Conservation (phyloP, 192 early-diverging fungal species). For the Backusella parvicylindrica region DNA sequence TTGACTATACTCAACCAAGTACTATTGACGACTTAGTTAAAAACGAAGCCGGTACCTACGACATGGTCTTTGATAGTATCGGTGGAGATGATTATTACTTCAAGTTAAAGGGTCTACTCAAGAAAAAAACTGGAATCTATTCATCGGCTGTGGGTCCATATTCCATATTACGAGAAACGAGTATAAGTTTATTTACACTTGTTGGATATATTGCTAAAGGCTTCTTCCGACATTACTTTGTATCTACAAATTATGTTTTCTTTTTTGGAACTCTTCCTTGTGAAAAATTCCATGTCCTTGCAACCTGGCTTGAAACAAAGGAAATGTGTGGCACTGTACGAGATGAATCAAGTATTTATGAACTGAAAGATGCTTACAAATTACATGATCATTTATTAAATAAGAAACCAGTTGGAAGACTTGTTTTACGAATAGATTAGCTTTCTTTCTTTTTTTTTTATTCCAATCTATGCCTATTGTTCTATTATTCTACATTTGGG, state of each 20-base stretch:
- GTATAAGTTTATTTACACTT: background rate
- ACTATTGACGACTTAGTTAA: constrained; percentile 15
- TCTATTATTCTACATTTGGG: too few relatives aligned
- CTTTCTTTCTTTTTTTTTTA: too few relatives aligned
- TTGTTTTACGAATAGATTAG: too few relatives aligned
- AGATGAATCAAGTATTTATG: constrained; percentile 7
- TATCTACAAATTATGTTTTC: background rate
- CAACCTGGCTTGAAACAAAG: background rate
- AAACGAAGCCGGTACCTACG: constrained; percentile 24
- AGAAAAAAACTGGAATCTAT: background rate
- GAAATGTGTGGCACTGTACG: background rate
- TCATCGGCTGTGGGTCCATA: constrained; percentile 10
- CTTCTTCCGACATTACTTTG: background rate
- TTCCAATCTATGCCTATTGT: too few relatives aligned
- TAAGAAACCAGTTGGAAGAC: too few relatives aligned
- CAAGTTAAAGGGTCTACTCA: background rate
- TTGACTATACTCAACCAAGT: constrained; percentile 52
- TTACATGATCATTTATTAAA: constrained; percentile 10
- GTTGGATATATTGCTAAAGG: background rate
- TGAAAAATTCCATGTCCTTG: background rate
- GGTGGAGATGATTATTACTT: constrained; percentile 26
- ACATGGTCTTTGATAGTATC: constrained; percentile 42
- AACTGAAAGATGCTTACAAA: constrained; percentile 18
- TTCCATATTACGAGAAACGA: background rate
- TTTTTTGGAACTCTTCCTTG: background rate